Evolutionary conservation across 2,329 filamentous ascomycete species (phyloP).

Genomic region (Cytospora paraplurivora): DNA sequence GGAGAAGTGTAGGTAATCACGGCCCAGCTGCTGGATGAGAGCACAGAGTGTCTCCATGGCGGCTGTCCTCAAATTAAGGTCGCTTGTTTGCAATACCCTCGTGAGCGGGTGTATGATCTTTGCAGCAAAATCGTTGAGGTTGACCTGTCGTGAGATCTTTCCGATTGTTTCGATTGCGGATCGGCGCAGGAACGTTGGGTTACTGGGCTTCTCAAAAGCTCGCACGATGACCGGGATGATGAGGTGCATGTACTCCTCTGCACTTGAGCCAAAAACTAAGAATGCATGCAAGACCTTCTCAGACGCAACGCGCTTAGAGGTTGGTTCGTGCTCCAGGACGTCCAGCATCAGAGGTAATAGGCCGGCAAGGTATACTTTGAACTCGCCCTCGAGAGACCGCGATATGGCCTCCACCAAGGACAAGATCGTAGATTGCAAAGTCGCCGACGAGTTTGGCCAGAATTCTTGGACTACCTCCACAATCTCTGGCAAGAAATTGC

Average conservation of each 20-base stretch:
- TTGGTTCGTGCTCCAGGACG: constrained; percentile 83
- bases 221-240: constrained; percentile 95
- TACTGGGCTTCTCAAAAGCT: constrained; percentile 86
- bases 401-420: constrained; percentile 92
- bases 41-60: constrained; percentile 94
- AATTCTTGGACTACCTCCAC: constrained; percentile 85
- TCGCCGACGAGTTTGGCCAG: constrained; percentile 74
- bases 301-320: constrained; percentile 74
- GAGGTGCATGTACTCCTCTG: constrained; percentile 98
- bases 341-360: constrained; percentile 92
- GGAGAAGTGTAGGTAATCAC: constrained; percentile 93
- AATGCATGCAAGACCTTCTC: constrained; percentile 94
- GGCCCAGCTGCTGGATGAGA: constrained; percentile 91
- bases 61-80: constrained; percentile 73
- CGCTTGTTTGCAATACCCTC: constrained; percentile 73
- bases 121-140: constrained; percentile 94
- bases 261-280: constrained; percentile 90
- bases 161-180: constrained; percentile 93
- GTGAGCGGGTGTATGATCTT: constrained; percentile 95
- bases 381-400: constrained; percentile 91
- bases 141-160: constrained; percentile 92
- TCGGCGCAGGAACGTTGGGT: constrained; percentile 78
- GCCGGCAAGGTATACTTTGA: constrained; percentile 91
- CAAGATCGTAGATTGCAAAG: constrained; percentile 87
- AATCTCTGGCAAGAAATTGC: constrained; percentile 85